Percentiles rank a stretch among this genome's conserved stretches.
These are phyloP conservation scores for Phoma sp. DNA, from an alignment of 2,329 filamentous ascomycete genomes.

Conservation along the genomic window DNA sequence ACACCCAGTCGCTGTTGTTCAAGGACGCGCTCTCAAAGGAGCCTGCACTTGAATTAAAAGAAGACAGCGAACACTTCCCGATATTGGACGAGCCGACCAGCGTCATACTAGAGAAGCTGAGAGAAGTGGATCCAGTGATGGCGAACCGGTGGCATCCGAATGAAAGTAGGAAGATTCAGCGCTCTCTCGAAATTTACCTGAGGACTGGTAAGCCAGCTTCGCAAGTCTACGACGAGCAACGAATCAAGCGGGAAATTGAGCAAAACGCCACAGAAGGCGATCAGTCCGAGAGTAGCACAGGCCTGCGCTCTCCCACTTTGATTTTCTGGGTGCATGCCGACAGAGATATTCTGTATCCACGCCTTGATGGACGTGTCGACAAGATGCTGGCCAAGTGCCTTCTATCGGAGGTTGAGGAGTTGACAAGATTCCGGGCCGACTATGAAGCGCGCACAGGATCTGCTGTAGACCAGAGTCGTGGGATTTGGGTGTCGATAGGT, in stretches of 20 bases:
- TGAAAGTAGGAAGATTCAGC: slow-evolving; percentile 85
- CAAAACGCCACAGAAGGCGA: slow-evolving; percentile 2
- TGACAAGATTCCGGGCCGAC: slow-evolving; percentile 57
- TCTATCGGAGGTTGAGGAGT: slow-evolving; percentile 64
- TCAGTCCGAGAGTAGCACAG: slow-evolving; percentile 1
- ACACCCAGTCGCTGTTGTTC: slow-evolving; percentile 87
- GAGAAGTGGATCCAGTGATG: slow-evolving; percentile 86
- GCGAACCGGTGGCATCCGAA: slow-evolving; percentile 93
- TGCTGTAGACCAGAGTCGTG: slow-evolving; percentile 73
- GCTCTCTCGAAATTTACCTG: slow-evolving; percentile 89
- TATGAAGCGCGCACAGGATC: slow-evolving; percentile 56
- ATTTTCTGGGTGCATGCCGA: slow-evolving; percentile 89
- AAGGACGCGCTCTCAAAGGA: slow-evolving; percentile 69
- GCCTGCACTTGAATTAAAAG: slow-evolving; percentile 40
- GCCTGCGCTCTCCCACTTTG: slow-evolving; percentile 64
- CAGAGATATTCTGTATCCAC: slow-evolving; percentile 68
- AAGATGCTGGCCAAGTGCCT: slow-evolving; percentile 78
- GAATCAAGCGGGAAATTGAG: slow-evolving; percentile 41
- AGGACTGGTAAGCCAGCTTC: slow-evolving; percentile 82
- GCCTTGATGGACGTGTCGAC: slow-evolving; percentile 79
- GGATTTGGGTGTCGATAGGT: slow-evolving; percentile 96
- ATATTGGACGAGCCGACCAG: slow-evolving; percentile 76
- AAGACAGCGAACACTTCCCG: slow-evolving; percentile 57
- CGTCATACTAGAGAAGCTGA: slow-evolving; percentile 73
- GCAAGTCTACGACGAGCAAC: slow-evolving; percentile 83